Evolutionary conservation across 305 asterid species (phyloP), one percentile per base, ranked within the genome.

Genomic region (Fraxinus albicans): DNA sequence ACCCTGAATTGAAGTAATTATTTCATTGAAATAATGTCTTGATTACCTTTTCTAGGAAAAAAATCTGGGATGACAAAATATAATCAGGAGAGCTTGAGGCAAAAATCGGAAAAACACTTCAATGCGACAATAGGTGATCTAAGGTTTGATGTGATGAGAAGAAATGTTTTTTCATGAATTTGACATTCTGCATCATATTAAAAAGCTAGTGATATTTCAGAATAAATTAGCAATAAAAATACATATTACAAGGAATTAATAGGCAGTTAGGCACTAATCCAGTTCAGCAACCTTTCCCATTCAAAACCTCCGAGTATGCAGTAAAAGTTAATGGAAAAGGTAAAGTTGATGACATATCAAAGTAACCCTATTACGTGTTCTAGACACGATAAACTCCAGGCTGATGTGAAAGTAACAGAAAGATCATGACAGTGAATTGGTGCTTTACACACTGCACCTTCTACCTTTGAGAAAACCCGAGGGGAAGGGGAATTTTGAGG

Each of bases 1-100:
- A 96, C 98, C 98, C 99, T 96, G 92, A 81, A 76, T 40, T 25
- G 8, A 60, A 74, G 75, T 65, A 34, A 44, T 55, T 10, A 8
- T 55, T n/a, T 50, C 12, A 17, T 1, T 25, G 9, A 67, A 13
- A 44, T 50, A 17, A 73, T 8, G 13, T 36, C 23, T 15, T 35
- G 1, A 70, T 77, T 47, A 17, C 34, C 81, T 2, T 44, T 12
- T 44, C n/a, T 44, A 44, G 55, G n/a, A 38, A 44, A 3, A 3
- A 44, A 44, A 40, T 13, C 17, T 2, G n/a, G 55, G n/a, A 44
- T 12, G 55, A 3, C 55, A 12, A 44, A 44, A 13, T 44, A 13
- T 13, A 44, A 44, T 44, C 55, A 44, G 55, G 13, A 44, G 3
- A 44, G 55, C 6, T 12, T 44, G n/a, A 44, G 55, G 55, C 55